Evolutionary conservation across 805 yeast species (phyloP).

Genomic region (Sugiyamaella smithiae): DNA sequence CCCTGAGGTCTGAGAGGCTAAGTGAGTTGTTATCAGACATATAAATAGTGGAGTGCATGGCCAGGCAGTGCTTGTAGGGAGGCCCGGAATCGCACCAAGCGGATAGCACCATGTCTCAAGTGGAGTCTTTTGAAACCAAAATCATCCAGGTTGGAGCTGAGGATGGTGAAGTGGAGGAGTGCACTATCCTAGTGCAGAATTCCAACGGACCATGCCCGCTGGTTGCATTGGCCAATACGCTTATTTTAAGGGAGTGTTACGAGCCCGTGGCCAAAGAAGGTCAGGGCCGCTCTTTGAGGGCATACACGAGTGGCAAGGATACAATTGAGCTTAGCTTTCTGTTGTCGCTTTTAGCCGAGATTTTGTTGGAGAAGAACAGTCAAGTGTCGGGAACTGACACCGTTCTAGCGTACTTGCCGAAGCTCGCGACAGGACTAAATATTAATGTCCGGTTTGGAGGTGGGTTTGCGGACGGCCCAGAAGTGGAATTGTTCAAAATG

Average conservation of each 20-base stretch:
- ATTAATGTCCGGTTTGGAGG: conserved; percentile 72
- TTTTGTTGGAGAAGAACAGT: conserved; percentile 28
- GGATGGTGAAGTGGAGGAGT: conserved; percentile 7
- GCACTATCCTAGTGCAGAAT: conserved; percentile 64
- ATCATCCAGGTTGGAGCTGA: conserved; percentile 9
- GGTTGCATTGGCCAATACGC: conserved; percentile 69
- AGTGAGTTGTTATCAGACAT: too few species aligned
- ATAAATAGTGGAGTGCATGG: too few species aligned
- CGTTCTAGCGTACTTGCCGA: conserved; percentile 57
- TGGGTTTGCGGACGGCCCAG: conserved; percentile 51
- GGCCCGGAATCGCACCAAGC: too few species aligned
- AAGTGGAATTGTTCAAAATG: conserved; percentile 53
- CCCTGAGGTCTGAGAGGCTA: too few species aligned
- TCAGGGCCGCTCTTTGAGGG: conserved; percentile 23
- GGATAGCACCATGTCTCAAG: too few species aligned
- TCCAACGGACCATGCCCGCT: conserved; percentile 87
- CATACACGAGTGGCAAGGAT: conserved; percentile 33
- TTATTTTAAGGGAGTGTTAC: conserved; percentile 49
- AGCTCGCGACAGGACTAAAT: conserved; percentile 64
- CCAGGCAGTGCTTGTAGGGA: too few species aligned
- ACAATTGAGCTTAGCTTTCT: conserved; percentile 41
- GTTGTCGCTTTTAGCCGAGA: conserved; percentile 50
- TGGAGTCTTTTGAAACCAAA: conserved; percentile 37
- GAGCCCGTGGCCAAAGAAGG: conserved; percentile 16
- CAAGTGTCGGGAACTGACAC: conserved; percentile 32